Percentiles rank a stretch among this genome's conserved stretches.
These are phyloP conservation scores for Biancaea sappan DNA, from an alignment of 306 rosid genomes.

Conservation along the genomic window DNA sequence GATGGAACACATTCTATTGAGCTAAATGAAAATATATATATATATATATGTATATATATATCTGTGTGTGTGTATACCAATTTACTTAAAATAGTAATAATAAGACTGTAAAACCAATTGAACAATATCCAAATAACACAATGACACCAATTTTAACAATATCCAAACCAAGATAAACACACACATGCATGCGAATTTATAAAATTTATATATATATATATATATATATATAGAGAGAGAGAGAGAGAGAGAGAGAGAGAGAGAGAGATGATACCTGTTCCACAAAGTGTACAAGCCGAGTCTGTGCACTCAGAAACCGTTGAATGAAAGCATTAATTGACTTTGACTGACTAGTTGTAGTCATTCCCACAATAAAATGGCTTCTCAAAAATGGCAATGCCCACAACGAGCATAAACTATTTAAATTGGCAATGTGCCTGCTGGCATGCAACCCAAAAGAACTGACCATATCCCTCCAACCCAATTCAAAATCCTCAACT, in stretches of 20 bases:
- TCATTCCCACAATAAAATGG: slow-evolving; percentile 89
- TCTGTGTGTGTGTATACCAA: too few species aligned
- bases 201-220: too few species aligned
- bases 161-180: too few species aligned
- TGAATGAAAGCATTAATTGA: slow-evolving; percentile 88
- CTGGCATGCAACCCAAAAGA: too few species aligned
- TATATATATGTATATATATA: too few species aligned
- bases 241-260: neutral
- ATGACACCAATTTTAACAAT: too few species aligned
- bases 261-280: slow-evolving; percentile 65
- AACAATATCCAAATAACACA: slow-evolving; percentile 16
- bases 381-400: slow-evolving; percentile 92
- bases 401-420: too few species aligned
- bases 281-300: slow-evolving; percentile 81
- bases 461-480: too few species aligned
- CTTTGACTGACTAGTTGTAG: slow-evolving; percentile 83
- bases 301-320: slow-evolving; percentile 87
- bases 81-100: neutral
- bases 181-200: too few species aligned
- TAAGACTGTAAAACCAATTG: slow-evolving; percentile 1
- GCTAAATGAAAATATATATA: neutral
- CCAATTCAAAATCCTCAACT: too few species aligned
- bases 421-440: too few species aligned
- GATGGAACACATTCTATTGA: slow-evolving; percentile 1
- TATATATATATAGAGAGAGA: too few species aligned